Conservation (phyloP, 306 rosid species). For the Cicer judaicum region DNA sequence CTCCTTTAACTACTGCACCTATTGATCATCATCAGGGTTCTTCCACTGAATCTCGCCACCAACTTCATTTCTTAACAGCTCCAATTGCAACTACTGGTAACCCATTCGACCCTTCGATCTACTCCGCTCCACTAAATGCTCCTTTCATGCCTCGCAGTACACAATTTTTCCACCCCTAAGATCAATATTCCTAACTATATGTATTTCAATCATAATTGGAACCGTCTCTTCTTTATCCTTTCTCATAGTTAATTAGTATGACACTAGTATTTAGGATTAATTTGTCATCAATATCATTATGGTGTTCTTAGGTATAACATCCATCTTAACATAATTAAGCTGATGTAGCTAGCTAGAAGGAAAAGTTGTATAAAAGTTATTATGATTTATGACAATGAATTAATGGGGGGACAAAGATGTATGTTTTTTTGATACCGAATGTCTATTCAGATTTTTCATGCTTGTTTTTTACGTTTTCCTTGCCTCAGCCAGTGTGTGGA, state of each 20-base stretch:
- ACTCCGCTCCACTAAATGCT: conserved; percentile 82
- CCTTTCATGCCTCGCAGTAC: conserved; percentile 91
- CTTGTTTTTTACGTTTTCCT: conserved; percentile 31
- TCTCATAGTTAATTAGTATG: conserved; percentile 1
- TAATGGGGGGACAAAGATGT: conserved; percentile 7
- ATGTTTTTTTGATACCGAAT: conserved; percentile 47
- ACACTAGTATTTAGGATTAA: too few relatives aligned
- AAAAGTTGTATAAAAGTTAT: conserved; percentile 34
- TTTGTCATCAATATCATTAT: not conserved
- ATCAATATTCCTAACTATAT: conserved; percentile 47
- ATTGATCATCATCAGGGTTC: conserved; percentile 40
- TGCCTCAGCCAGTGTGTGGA: conserved; percentile 40
- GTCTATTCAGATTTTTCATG: conserved; percentile 56
- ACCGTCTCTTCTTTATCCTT: not conserved
- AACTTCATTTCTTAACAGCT: conserved; percentile 48
- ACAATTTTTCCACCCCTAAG: conserved; percentile 88
- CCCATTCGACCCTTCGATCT: conserved; percentile 67
- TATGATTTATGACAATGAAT: conserved; percentile 31
- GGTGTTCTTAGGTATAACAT: conserved; percentile 22
- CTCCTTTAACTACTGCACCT: conserved; percentile 34
- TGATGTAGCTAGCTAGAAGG: conserved; percentile 41
- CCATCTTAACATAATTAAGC: conserved; percentile 46
- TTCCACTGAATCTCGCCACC: conserved; percentile 44
- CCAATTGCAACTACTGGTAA: conserved; percentile 43
- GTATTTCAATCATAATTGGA: conserved; percentile 17